Evolutionary conservation across 2,329 filamentous ascomycete genomes (phyloP).

Genomic region (Ambrosiella xylebori): DNA sequence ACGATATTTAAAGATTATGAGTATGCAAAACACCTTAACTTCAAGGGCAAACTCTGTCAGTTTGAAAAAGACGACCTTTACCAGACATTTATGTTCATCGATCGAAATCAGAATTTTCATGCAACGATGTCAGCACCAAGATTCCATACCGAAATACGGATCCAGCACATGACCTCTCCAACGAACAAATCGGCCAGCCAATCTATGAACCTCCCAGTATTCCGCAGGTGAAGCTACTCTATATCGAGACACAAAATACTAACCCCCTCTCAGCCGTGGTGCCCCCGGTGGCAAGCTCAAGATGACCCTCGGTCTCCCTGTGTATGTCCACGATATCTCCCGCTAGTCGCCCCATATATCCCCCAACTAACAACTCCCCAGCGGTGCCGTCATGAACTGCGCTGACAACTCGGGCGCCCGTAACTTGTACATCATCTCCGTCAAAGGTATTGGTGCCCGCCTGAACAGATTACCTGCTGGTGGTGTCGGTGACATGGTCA

Average conservation of each 20-base stretch:
- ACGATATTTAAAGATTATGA: no score
- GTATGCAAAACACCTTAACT: no score
- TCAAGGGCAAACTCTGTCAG: background rate
- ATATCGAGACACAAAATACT: conserved; percentile 18
- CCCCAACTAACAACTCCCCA: conserved; percentile 23
- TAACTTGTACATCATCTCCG: conserved; percentile 99
- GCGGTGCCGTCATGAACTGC: conserved; percentile 99
- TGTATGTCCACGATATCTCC: conserved; percentile 45
- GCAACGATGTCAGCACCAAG: no score
- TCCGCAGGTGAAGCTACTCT: no score
- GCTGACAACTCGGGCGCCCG: conserved; percentile 97
- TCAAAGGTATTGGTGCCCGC: conserved; percentile 95
- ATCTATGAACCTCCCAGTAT: background rate
- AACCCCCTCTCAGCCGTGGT: conserved; percentile 44
- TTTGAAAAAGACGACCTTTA: background rate
- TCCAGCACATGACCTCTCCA: background rate
- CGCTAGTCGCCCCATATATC: background rate
- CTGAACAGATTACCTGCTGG: conserved; percentile 94
- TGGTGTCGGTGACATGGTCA: conserved; percentile 99
- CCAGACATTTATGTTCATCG: background rate
- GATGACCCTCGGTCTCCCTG: conserved; percentile 99
- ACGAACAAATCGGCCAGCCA: background rate
- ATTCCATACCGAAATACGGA: background rate
- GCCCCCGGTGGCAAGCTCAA: conserved; percentile 99
- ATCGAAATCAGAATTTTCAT: background rate